These are phyloP conservation scores for Pyrenopolyporus hunteri DNA, from an alignment of 495 filamentous ascomycete species.

Conservation along the genomic window DNA sequence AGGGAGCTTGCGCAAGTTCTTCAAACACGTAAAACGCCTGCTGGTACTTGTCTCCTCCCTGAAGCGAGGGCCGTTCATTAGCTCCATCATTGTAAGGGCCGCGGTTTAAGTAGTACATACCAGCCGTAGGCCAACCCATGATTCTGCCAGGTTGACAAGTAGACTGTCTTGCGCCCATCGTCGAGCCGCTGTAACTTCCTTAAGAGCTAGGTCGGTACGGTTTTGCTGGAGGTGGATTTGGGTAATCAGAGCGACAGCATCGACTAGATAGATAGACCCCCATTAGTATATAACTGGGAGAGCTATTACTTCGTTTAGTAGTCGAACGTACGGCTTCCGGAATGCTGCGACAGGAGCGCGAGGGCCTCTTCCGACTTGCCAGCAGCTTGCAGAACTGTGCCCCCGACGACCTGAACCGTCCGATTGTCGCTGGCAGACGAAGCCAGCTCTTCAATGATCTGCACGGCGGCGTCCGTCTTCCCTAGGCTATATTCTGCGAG, in stretches of 20 bases:
- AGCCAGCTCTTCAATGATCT: slow-evolving; percentile 69
- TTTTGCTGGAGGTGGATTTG: slow-evolving; percentile 94
- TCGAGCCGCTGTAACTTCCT: slow-evolving; percentile 87
- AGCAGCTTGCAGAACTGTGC: slow-evolving; percentile 75
- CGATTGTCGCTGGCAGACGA: slow-evolving; percentile 70
- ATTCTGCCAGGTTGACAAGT: slow-evolving; percentile 92
- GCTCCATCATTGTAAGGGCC: background rate
- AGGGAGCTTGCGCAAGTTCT: slow-evolving; percentile 87
- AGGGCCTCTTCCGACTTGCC: slow-evolving; percentile 86
- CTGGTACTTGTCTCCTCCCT: slow-evolving; percentile 97
- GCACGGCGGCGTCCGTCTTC: slow-evolving; percentile 64
- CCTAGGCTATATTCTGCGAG: slow-evolving; percentile 72
- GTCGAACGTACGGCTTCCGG: slow-evolving; percentile 79
- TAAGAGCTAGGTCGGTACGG: slow-evolving; percentile 83
- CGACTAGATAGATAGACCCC: slow-evolving; percentile 49
- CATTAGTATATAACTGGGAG: slow-evolving; percentile 13
- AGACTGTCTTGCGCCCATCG: slow-evolving; percentile 96
- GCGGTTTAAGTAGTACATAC: slow-evolving; percentile 59
- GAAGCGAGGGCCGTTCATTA: background rate
- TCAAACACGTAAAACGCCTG: slow-evolving; percentile 98
- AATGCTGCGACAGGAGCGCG: slow-evolving; percentile 75
- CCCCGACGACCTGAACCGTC: slow-evolving; percentile 80
- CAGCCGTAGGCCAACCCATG: slow-evolving; percentile 88
- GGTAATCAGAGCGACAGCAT: slow-evolving; percentile 73
- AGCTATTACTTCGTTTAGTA: slow-evolving; percentile 37